phyloP scores from a whole-genome alignment of 2,329 filamentous ascomycete genomes.

The Cercospora zeae-maydis region DNA sequence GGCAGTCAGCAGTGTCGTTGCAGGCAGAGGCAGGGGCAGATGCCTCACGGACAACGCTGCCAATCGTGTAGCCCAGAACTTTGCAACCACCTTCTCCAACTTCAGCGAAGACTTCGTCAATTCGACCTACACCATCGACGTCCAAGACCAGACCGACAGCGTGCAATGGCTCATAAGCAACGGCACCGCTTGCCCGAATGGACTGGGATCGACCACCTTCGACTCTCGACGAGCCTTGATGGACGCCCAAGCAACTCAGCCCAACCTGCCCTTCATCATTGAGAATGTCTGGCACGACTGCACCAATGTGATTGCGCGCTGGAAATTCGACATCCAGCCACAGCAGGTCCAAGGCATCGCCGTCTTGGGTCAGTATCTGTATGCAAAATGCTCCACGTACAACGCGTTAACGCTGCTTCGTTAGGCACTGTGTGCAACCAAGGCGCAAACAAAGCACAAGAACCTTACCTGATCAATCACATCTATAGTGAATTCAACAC shows the following conservation, averaged over 20 bases:
- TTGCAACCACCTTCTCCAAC: constrained; percentile 27
- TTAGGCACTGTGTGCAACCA: constrained; percentile 9
- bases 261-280: constrained; percentile 28
- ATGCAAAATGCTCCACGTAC: neutral
- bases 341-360: constrained; percentile 28
- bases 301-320: constrained; percentile 26
- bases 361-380: constrained; percentile 14
- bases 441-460: neutral
- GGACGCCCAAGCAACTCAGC: constrained; percentile 27
- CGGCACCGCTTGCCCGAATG: constrained; percentile 20
- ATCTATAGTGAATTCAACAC: constrained; percentile 31
- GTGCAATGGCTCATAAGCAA: constrained; percentile 31
- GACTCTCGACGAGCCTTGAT: constrained; percentile 20
- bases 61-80: constrained; percentile 25
- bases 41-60: constrained; percentile 16
- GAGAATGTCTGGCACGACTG: constrained; percentile 30
- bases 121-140: constrained; percentile 19
- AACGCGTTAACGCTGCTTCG: no score
- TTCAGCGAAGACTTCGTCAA: constrained; percentile 26
- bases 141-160: constrained; percentile 30
- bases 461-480: constrained; percentile 28
- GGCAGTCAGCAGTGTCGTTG: neutral
- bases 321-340: constrained; percentile 26
- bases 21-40: neutral
- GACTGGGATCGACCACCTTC: constrained; percentile 23